These are phyloP conservation scores for Pseudogymnoascus sp. DNA, from an alignment of 2,329 filamentous ascomycete species.

Conservation along the genomic window DNA sequence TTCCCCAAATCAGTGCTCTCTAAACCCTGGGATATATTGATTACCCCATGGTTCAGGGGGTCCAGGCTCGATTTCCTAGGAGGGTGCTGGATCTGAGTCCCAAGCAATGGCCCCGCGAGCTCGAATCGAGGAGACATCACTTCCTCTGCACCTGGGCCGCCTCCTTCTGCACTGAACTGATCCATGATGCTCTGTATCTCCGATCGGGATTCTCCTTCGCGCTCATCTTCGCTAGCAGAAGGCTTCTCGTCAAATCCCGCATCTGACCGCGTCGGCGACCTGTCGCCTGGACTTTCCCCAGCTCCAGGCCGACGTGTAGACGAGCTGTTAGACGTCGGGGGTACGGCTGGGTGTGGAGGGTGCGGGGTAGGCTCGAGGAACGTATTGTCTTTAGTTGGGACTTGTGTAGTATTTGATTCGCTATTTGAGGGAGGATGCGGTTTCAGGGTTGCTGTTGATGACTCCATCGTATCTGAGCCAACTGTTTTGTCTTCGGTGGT, in stretches of 20 bases:
- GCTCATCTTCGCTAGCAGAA: conserved; percentile 53
- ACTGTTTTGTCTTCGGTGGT: conserved; percentile 1
- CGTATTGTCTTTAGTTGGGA: conserved; percentile 22
- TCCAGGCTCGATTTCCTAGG: conserved; percentile 83
- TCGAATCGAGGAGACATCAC: conserved; percentile 89
- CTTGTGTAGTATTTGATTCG: conserved; percentile 2
- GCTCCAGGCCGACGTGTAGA: conserved; percentile 28
- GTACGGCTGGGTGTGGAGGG: conserved; percentile 35
- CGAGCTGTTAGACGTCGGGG: conserved; percentile 29
- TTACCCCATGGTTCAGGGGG: conserved; percentile 39
- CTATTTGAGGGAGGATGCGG: conserved; percentile 16
- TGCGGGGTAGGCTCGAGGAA: conserved; percentile 44
- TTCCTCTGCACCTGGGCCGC: conserved; percentile 66
- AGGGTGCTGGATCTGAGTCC: conserved; percentile 61
- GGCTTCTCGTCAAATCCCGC: conserved; percentile 50
- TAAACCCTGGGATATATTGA: conserved; percentile 21
- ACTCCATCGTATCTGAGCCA: conserved; percentile 26
- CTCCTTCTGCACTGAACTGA: conserved; percentile 74
- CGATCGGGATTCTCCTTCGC: conserved; percentile 62
- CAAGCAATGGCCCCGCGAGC: conserved; percentile 69
- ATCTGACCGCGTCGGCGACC: conserved; percentile 49
- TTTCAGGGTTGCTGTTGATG: conserved; percentile 29
- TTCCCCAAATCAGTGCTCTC: conserved; percentile 19
- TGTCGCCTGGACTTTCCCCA: conserved; percentile 30
- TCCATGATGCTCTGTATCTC: conserved; percentile 98